These are phyloP conservation scores for Boletus edulis DNA, from an alignment of 768 basidiomycete genomes.

Conservation along the genomic window DNA sequence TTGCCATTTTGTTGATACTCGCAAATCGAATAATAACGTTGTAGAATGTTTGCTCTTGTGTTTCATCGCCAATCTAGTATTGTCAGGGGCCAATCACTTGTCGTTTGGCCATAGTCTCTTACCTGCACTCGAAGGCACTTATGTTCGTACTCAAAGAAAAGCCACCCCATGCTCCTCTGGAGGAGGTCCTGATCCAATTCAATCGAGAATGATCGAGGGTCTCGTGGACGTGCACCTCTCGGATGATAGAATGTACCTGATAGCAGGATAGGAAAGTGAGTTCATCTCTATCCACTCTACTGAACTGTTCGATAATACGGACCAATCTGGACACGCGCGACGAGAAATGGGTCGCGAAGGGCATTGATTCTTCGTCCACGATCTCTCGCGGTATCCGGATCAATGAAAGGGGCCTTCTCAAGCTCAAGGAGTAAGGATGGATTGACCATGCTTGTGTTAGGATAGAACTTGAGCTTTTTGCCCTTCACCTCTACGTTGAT, in stretches of 20 bases:
- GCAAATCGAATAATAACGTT: conserved; percentile 55
- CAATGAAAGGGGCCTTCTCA: conserved; percentile 52
- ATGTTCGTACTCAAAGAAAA: conserved; percentile 67
- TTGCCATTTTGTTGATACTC: conserved; percentile 57
- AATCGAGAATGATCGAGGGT: conserved; percentile 57
- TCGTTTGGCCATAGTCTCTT: conserved; percentile 10
- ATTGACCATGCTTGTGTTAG: conserved; percentile 3
- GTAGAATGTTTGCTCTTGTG: conserved; percentile 48
- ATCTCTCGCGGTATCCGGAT: conserved; percentile 54
- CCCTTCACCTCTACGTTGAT: conserved; percentile 40
- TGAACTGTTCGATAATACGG: background rate
- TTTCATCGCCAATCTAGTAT: conserved; percentile 56
- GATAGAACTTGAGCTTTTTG: conserved; percentile 37
- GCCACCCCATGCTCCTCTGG: conserved; percentile 44
- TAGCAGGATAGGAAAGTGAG: background rate
- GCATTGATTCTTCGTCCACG: conserved; percentile 42
- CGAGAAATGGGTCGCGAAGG: conserved; percentile 48
- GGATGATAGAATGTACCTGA: conserved; percentile 32
- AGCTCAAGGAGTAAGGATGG: conserved; percentile 34
- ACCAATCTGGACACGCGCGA: conserved; percentile 69
- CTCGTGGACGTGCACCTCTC: conserved; percentile 21
- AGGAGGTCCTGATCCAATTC: conserved; percentile 64
- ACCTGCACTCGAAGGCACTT: conserved; percentile 65
- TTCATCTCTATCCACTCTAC: background rate
- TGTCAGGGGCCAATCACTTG: background rate